phyloP scores from a whole-genome alignment of 2,329 filamentous ascomycete species.

The Colletotrichum sp. region DNA sequence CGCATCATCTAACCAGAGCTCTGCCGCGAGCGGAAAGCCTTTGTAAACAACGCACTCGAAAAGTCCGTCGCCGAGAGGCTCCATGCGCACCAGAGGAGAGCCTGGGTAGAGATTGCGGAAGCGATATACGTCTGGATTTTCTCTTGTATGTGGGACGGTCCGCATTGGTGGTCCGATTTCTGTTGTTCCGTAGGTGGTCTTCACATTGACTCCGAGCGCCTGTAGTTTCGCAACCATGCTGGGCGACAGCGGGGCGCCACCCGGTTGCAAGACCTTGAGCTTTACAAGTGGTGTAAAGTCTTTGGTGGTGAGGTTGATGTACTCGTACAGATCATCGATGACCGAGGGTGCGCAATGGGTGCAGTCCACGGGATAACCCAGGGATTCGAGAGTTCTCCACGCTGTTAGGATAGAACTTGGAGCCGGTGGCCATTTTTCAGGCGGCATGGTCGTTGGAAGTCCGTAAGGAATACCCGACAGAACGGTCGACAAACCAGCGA shows the following conservation, averaged over 20 bases:
- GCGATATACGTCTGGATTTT: conserved; percentile 10
- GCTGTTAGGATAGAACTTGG: conserved; percentile 7
- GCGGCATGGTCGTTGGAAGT: neutral
- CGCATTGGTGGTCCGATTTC: conserved; percentile 1
- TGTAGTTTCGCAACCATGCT: neutral
- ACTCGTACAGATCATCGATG: conserved; percentile 10
- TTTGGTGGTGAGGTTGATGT: conserved; percentile 1
- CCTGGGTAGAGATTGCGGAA: conserved; percentile 11
- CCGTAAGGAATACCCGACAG: conserved; percentile 2
- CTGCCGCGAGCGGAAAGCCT: conserved; percentile 2
- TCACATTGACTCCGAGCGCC: conserved; percentile 1
- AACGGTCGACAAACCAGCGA: neutral
- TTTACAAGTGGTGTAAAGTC: neutral
- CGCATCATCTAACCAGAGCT: neutral
- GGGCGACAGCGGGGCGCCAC: neutral
- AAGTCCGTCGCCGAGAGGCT: neutral
- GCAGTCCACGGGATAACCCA: neutral
- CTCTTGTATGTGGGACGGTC: conserved; percentile 7
- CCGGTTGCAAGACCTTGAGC: conserved; percentile 5
- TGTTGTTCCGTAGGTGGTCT: conserved; percentile 11
- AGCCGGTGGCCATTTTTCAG: conserved; percentile 6
- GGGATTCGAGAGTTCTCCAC: neutral
- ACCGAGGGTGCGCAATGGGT: conserved; percentile 8
- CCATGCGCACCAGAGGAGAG: neutral
- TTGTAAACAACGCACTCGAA: conserved; percentile 8